phyloP scores from a whole-genome alignment of 768 basidiomycete genomes.

The Leucocoprinus birnbaumii region DNA sequence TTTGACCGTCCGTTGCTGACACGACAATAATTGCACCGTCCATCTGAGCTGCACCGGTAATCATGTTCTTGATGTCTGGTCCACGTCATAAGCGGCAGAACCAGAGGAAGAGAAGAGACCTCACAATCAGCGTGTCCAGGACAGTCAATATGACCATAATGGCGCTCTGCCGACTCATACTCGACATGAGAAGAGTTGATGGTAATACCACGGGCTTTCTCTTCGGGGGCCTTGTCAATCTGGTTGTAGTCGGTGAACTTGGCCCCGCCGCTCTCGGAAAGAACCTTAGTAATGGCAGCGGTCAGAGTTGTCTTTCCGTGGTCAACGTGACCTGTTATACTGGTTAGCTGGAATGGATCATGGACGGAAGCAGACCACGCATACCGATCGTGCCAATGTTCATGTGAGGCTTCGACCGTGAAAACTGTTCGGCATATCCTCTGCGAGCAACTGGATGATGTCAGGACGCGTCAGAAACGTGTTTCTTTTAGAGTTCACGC shows the following conservation, averaged over 20 bases:
- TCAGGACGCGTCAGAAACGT: conserved; percentile 2
- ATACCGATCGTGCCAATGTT: conserved; percentile 93
- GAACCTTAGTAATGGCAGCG: conserved; percentile 92
- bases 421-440: conserved; percentile 77
- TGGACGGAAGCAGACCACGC: conserved; percentile 14
- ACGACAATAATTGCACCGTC: conserved; percentile 96
- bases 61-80: conserved; percentile 96
- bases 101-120: conserved; percentile 22
- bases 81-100: conserved; percentile 13
- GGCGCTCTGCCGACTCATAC: conserved; percentile 87
- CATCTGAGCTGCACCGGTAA: conserved; percentile 98
- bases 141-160: conserved; percentile 98
- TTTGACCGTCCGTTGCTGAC: conserved; percentile 97
- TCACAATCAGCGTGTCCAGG: conserved; percentile 93
- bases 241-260: conserved; percentile 94
- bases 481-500: conserved; percentile 12
- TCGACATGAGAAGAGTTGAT: conserved; percentile 99
- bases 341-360: conserved; percentile 2
- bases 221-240: conserved; percentile 99
- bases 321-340: conserved; percentile 78
- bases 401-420: conserved; percentile 85
- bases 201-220: conserved; percentile 99
- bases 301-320: conserved; percentile 98
- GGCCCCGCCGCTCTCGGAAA: conserved; percentile 72
- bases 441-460: conserved; percentile 45